Evolutionary conservation across 148 eudicot species (phyloP), one percentile per base, ranked within the genome.

Genomic region (Cornus kousa): DNA sequence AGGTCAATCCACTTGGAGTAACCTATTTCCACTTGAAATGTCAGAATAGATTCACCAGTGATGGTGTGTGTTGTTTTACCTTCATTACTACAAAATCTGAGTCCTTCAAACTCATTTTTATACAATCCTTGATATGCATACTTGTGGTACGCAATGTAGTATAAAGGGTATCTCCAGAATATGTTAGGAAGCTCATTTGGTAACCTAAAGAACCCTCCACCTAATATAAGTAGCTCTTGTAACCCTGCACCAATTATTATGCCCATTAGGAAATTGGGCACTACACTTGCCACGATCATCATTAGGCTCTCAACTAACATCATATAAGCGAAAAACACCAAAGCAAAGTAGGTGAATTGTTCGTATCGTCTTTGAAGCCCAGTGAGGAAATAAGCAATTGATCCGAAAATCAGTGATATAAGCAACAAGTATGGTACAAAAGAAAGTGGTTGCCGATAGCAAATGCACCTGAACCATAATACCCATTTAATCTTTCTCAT

Each of bases 401-500:
- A 81, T 39, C 92, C 92, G 0, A 92, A 89, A n/a, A 91, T 55
- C 0, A 87, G 2, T 1, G 90, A 78, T 0, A 84, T 70, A 0
- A 89, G 31, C 2, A 87, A 3, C 79, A 87, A 74, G 79, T 77
- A 91, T 0, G 95, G 95, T 0, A 72, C 31, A 19, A 90, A 79
- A 0, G 95, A 88, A 4, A 91, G 17, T 59, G 90, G 82, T 91
- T 89, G 20, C 84, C 86, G 0, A 91, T 74, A 0, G 84, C 87
- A 65, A 84, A 91, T 66, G 92, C 82, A 46, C 74, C 35, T 3
- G 69, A 69, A 20, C 82, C 77, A 59, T 89, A 91, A 79, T 89
- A 92, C 9, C 94, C 92, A 37, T 91, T 91, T 79, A 89, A 62
- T 32, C 90, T 86, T 74, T 91, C 95, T 70, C 84, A 72, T 64